A percentile compares a stretch with the other conserved stretches of the same genome.
phyloP scores from a whole-genome alignment of 345 rosid genomes.

The Combretum micranthum region DNA sequence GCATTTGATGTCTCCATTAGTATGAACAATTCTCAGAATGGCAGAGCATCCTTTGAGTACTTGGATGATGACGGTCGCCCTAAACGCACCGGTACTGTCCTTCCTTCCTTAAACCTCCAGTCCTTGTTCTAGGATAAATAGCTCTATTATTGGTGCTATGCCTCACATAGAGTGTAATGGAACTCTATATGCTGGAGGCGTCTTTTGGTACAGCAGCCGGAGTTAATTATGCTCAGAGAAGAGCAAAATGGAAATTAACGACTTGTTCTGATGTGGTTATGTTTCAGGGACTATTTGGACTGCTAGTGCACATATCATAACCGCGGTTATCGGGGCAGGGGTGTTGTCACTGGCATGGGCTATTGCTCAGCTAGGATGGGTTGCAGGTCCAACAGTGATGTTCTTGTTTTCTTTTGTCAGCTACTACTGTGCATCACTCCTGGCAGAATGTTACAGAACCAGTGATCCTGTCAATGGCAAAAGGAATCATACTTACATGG shows the following conservation, averaged over 20 bases:
- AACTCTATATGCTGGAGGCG: too few relatives aligned
- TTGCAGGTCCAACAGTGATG: slow-evolving; percentile 37
- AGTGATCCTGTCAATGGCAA: slow-evolving; percentile 32
- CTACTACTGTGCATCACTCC: slow-evolving; percentile 30
- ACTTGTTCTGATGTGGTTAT: too few relatives aligned
- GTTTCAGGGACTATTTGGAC: slow-evolving; percentile 31
- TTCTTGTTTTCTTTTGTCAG: slow-evolving; percentile 32
- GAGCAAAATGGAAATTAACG: too few relatives aligned
- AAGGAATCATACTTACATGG: slow-evolving; percentile 31
- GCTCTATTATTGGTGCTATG: too few relatives aligned
- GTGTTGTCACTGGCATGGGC: slow-evolving; percentile 37
- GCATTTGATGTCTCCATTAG: slow-evolving; percentile 10
- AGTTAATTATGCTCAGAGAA: too few relatives aligned
- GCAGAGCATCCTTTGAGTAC: slow-evolving; percentile 6
- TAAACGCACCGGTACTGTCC: slow-evolving; percentile 24
- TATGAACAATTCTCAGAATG: slow-evolving; percentile 2
- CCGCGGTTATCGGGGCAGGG: slow-evolving; percentile 38
- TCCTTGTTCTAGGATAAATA: too few relatives aligned
- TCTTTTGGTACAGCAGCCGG: too few relatives aligned
- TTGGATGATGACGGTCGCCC: slow-evolving; percentile 35
- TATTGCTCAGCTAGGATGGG: slow-evolving; percentile 37
- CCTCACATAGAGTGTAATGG: too few relatives aligned
- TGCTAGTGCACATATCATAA: slow-evolving; percentile 36
- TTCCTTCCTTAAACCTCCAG: too few relatives aligned
- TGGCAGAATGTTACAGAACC: slow-evolving; percentile 31